These are phyloP conservation scores for Stemphylium vesicarium DNA, from an alignment of 2,329 filamentous ascomycete genomes.

Conservation along the genomic window DNA sequence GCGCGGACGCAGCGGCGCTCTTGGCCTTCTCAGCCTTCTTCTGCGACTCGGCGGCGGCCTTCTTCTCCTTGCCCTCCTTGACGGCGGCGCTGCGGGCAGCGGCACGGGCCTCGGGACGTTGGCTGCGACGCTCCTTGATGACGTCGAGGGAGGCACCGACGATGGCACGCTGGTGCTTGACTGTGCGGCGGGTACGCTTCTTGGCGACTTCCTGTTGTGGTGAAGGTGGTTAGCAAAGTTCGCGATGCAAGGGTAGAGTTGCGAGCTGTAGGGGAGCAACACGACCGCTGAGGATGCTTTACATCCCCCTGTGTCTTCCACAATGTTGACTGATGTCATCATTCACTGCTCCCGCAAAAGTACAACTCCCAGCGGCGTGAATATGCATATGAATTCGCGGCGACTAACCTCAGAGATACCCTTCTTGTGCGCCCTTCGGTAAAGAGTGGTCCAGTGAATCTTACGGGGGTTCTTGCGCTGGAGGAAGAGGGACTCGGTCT, in stretches of 20 bases:
- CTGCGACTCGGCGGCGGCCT: slow-evolving; percentile 79
- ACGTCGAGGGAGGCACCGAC: slow-evolving; percentile 99
- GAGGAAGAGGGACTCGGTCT: slow-evolving; percentile 99
- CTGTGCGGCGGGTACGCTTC: slow-evolving; percentile 97
- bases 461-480: slow-evolving; percentile 99
- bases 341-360: slow-evolving; percentile 14
- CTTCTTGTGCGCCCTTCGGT: slow-evolving; percentile 99
- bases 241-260: not conserved
- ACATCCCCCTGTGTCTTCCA: slow-evolving; percentile 2
- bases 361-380: slow-evolving; percentile 1
- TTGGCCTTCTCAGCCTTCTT: slow-evolving; percentile 99
- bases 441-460: slow-evolving; percentile 98
- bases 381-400: slow-evolving; percentile 9
- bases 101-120: slow-evolving; percentile 93
- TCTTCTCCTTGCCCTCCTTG: slow-evolving; percentile 99
- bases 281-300: not conserved
- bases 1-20: slow-evolving; percentile 73
- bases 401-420: slow-evolving; percentile 96
- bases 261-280: not conserved
- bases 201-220: slow-evolving; percentile 91
- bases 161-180: slow-evolving; percentile 99
- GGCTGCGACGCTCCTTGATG: slow-evolving; percentile 97
- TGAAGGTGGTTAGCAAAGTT: slow-evolving; percentile 28
- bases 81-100: slow-evolving; percentile 90
- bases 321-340: slow-evolving; percentile 29